These are phyloP conservation scores for Plasmodium chabaudi DNA, from an alignment of 169 alveolate genomes.

Conservation along the genomic window DNA sequence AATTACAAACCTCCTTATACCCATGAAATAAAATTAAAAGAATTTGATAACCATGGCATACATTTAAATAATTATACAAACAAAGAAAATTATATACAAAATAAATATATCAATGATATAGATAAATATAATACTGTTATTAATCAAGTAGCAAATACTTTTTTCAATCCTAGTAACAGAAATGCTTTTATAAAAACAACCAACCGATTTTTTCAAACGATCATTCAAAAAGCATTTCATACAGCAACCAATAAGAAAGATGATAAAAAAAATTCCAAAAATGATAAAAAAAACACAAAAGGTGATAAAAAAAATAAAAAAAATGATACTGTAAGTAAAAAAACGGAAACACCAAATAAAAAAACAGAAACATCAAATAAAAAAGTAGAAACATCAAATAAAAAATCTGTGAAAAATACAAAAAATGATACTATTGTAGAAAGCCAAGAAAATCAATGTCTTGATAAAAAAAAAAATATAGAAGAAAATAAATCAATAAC, in stretches of 20 bases:
- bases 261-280: neutral
- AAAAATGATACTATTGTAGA: neutral
- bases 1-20: neutral
- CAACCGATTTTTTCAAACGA: slow-evolving; percentile 16
- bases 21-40: slow-evolving; percentile 10
- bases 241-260: slow-evolving; percentile 5
- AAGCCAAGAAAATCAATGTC: neutral
- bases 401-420: too few relatives aligned
- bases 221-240: slow-evolving; percentile 6
- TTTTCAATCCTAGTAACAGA: too few relatives aligned
- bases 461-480: neutral
- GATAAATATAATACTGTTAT: too few relatives aligned
- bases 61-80: too few relatives aligned
- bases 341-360: too few relatives aligned
- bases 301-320: neutral
- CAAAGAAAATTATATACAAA: too few relatives aligned
- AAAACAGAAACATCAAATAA: too few relatives aligned
- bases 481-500: neutral
- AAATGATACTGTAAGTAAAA: too few relatives aligned
- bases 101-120: too few relatives aligned
- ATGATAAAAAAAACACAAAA: neutral
- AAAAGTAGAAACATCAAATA: too few relatives aligned
- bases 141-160: too few relatives aligned
- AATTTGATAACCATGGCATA: slow-evolving; percentile 6
- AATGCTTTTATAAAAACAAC: slow-evolving; percentile 2